A percentile compares a stretch with the other conserved stretches of the same genome.
phyloP scores from a whole-genome alignment of 768 basidiomycete species.

The Lactifluus subvellereus region DNA sequence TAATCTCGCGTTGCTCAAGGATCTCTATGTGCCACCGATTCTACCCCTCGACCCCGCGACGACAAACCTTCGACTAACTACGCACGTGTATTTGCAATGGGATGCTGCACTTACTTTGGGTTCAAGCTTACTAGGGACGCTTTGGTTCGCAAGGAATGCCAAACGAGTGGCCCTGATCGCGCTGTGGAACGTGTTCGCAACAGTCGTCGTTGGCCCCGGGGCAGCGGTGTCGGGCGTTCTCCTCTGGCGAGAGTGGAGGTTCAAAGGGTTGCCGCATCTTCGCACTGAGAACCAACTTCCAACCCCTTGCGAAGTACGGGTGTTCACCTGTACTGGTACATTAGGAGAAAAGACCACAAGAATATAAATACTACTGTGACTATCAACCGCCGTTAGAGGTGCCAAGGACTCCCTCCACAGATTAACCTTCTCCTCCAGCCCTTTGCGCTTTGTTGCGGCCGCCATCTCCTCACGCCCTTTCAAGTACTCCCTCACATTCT shows the following conservation, averaged over 20 bases:
- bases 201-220: constrained; percentile 14
- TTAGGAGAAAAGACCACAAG: too few species aligned
- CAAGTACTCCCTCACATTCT: not conserved
- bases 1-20: constrained; percentile 5
- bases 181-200: constrained; percentile 13
- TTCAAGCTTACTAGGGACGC: constrained; percentile 10
- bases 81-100: constrained; percentile 18
- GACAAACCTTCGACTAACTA: constrained; percentile 6
- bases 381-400: too few species aligned
- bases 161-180: constrained; percentile 1
- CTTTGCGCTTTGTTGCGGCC: not conserved
- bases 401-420: not conserved
- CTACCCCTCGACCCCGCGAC: not conserved
- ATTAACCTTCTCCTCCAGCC: not conserved
- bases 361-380: too few species aligned
- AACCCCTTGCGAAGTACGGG: too few species aligned
- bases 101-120: constrained; percentile 13
- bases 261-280: constrained; percentile 10
- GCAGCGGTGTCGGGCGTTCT: constrained; percentile 20
- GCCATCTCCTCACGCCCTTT: not conserved
- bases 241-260: constrained; percentile 17
- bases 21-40: constrained; percentile 14
- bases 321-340: too few species aligned
- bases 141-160: constrained; percentile 17
- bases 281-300: too few species aligned